Percentiles rank a stretch among this genome's conserved stretches.
These are phyloP conservation scores for Galerina marginata DNA, from an alignment of 768 basidiomycete species.

Conservation along the genomic window DNA sequence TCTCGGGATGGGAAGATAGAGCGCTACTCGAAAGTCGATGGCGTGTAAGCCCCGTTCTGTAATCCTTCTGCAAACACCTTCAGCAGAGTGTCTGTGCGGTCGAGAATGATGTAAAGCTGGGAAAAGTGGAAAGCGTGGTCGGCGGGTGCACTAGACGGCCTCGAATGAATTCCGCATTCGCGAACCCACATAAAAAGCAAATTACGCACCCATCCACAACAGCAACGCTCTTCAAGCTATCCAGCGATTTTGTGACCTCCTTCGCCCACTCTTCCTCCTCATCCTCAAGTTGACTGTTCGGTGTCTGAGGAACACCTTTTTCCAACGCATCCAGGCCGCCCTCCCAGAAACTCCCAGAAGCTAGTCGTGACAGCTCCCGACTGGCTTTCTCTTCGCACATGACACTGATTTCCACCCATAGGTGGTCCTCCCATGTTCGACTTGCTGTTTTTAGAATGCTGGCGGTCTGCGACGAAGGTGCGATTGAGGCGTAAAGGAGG, in stretches of 20 bases:
- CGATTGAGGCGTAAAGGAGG: slow-evolving; percentile 86
- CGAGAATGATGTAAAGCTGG: slow-evolving; percentile 79
- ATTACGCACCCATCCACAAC: slow-evolving; percentile 67
- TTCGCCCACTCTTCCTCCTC: slow-evolving; percentile 70
- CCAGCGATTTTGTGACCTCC: slow-evolving; percentile 64
- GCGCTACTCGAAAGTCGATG: slow-evolving; percentile 60
- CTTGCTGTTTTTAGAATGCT: slow-evolving; percentile 74
- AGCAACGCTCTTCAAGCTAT: slow-evolving; percentile 58
- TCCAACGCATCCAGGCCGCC: slow-evolving; percentile 55
- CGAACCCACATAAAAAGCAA: neutral
- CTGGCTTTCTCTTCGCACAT: slow-evolving; percentile 84
- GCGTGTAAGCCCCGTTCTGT: slow-evolving; percentile 52
- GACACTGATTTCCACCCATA: slow-evolving; percentile 89
- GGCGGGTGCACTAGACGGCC: slow-evolving; percentile 52
- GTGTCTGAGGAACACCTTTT: slow-evolving; percentile 36
- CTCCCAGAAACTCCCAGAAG: slow-evolving; percentile 81
- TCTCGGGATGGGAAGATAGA: slow-evolving; percentile 9
- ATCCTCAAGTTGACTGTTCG: slow-evolving; percentile 32
- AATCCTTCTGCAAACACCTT: slow-evolving; percentile 69
- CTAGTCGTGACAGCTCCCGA: slow-evolving; percentile 66
- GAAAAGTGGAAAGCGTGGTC: slow-evolving; percentile 83
- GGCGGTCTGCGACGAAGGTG: slow-evolving; percentile 71
- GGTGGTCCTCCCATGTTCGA: slow-evolving; percentile 91
- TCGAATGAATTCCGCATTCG: slow-evolving; percentile 1
- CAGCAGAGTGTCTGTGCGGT: slow-evolving; percentile 70